A percentile compares a stretch with the other conserved stretches of the same genome.
Conservation (phyloP, 2,329 filamentous ascomycete genomes). For the Chaetothyriales sp. region DNA sequence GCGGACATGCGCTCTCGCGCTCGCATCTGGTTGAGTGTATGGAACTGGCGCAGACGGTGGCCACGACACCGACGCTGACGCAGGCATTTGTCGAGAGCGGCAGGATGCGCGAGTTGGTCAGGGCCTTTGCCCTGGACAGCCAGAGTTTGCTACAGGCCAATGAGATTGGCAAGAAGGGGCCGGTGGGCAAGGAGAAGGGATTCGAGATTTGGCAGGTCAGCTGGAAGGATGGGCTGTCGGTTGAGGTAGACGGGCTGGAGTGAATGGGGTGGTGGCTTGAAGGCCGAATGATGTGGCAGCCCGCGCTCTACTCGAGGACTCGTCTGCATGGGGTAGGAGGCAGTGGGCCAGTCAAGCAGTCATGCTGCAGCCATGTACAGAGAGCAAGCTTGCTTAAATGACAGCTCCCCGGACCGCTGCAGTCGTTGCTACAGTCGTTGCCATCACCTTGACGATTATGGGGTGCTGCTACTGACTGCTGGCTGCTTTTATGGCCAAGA, state of each 20-base stretch:
- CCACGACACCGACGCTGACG: conserved; percentile 53
- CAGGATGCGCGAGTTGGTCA: conserved; percentile 62
- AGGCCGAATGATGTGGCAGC: background rate
- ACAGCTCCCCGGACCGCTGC: no score
- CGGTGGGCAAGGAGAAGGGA: conserved; percentile 11
- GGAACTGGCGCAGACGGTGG: conserved; percentile 70
- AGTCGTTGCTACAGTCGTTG: no score
- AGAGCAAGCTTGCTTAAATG: no score
- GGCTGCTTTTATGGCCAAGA: no score
- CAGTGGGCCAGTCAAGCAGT: no score
- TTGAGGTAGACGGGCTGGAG: conserved; percentile 12
- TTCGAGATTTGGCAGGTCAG: conserved; percentile 13
- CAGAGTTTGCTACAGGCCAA: conserved; percentile 51
- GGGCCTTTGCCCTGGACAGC: conserved; percentile 62
- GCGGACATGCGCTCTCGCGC: conserved; percentile 58
- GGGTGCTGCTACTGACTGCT: no score
- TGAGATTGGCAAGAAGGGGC: conserved; percentile 20
- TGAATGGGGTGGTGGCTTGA: background rate
- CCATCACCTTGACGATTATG: no score
- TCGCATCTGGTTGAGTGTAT: conserved; percentile 72
- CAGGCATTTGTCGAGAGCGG: conserved; percentile 49
- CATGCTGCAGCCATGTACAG: no score
- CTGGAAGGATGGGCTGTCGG: conserved; percentile 7
- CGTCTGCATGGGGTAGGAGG: no score
- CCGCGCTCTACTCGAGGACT: background rate